Percentiles rank a stretch among this genome's conserved stretches.
phyloP scores from a whole-genome alignment of 129 eudicot species.

The Dittrichia graveolens region DNA sequence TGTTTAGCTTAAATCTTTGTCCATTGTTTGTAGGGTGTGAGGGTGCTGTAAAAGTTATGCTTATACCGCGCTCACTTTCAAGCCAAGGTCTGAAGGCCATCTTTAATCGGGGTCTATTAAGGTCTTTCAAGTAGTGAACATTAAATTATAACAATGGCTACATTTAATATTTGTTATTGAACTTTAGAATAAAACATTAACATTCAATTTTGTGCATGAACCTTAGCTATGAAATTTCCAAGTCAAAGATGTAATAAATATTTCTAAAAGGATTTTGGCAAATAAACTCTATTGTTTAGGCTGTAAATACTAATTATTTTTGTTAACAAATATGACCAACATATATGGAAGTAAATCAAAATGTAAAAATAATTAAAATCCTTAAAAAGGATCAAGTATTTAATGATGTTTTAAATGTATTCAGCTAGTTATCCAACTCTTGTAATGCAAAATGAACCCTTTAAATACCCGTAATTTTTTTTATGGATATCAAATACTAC shows the following conservation, averaged over 20 bases:
- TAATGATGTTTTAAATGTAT: constrained; percentile 12
- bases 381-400: neutral
- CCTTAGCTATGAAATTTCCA: neutral
- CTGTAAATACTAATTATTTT: neutral
- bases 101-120: too few species aligned
- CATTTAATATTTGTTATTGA: neutral
- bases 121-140: too few species aligned
- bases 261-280: neutral
- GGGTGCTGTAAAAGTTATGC: too few species aligned
- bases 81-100: too few species aligned
- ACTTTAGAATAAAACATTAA: neutral
- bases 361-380: constrained; percentile 6
- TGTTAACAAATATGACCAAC: neutral
- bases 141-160: too few species aligned
- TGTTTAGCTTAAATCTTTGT: too few species aligned
- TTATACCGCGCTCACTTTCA: too few species aligned
- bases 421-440: neutral
- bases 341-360: neutral
- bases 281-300: constrained; percentile 4
- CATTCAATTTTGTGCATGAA: too few species aligned
- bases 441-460: neutral
- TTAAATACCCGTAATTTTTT: neutral
- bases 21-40: too few species aligned
- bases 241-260: neutral
- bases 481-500: too few species aligned